A percentile compares a stretch with the other conserved stretches of the same genome.
These are phyloP conservation scores for Neurospora crassa DNA, from an alignment of 2,329 filamentous ascomycete genomes.

Conservation along the genomic window DNA sequence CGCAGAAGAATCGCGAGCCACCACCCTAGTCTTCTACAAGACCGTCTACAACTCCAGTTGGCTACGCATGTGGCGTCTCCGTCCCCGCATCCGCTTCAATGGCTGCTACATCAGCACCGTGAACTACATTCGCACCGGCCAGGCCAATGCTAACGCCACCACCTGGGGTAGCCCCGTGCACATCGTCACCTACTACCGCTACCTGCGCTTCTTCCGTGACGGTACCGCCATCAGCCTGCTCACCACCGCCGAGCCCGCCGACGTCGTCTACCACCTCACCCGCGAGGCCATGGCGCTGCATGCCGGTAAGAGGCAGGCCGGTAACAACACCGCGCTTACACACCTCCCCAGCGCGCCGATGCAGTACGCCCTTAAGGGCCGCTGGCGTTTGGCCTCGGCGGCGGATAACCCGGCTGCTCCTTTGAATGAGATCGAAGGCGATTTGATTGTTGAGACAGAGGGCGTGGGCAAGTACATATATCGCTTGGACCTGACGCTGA, in stretches of 20 bases:
- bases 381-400: constrained; percentile 37
- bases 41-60: constrained; percentile 42
- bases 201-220: constrained; percentile 89
- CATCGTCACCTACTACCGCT: constrained; percentile 96
- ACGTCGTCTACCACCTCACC: constrained; percentile 77
- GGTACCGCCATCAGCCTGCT: constrained; percentile 74
- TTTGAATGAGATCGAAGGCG: constrained; percentile 46
- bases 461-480: constrained; percentile 79
- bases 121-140: constrained; percentile 83
- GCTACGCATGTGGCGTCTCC: constrained; percentile 65
- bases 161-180: constrained; percentile 79
- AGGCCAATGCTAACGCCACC: constrained; percentile 56
- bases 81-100: constrained; percentile 85
- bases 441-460: constrained; percentile 78
- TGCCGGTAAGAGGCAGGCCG: constrained; percentile 15
- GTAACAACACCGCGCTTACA: constrained; percentile 21
- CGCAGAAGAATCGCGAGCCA: constrained; percentile 21
- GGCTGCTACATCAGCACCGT: constrained; percentile 95
- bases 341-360: constrained; percentile 47
- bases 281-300: constrained; percentile 53
- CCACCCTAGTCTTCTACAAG: constrained; percentile 33
- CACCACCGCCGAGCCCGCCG: constrained; percentile 70
- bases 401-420: constrained; percentile 23
- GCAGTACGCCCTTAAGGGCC: constrained; percentile 54
- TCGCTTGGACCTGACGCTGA: constrained; percentile 67